Evolutionary conservation across 148 eudicot genomes (phyloP), one percentile per base, ranked within the genome.

Genomic region (Chenopodium formosanum): DNA sequence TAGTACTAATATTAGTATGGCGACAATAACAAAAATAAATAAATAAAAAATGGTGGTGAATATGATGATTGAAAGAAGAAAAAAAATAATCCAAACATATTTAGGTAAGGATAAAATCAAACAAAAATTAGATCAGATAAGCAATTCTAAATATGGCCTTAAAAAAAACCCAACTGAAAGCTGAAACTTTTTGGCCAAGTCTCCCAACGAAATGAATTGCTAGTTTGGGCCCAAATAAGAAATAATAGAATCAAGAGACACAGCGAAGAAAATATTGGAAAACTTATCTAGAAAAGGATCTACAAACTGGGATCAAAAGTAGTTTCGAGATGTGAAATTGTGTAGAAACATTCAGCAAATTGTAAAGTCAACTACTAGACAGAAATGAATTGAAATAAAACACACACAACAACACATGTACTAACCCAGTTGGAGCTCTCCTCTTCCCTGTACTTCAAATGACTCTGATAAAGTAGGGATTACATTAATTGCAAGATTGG

Each of bases 391-490:
- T 50, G 53, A 50, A 37, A 37, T 37, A 37, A 37, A 37, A 37
- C 44, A 37, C 44, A 34, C 37, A 37, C 7, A 37, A 37, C 44
- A 37, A 6, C 44, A 37, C 53, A 16, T 10, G 78, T 71, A 87
- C 90, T 82, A 79, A 96, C 99, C 99, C 81, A 97, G 82, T 76
- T 97, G 99, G 84, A 97, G 99, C 84, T 97, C 99, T 85, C 99
- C 99, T 79, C 99, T 92, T 74, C 99, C 99, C 84, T 97, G 99
- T 79, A 97, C 99, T 89, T 97, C 99, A 86, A 76, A 97, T 52
- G 99, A 92, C 65, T 97, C 99, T 46, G 95, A 88, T 85, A 91
- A 77, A 79, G 92, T 92, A 17, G 98, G 99, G 46, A 97, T 89
- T 64, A 97, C 98, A 89, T 97, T 97, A 60, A 97, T 91, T 50